These are phyloP conservation scores for Bromus sterilis DNA, from an alignment of 176 grass and related monocot genomes.

Conservation along the genomic window DNA sequence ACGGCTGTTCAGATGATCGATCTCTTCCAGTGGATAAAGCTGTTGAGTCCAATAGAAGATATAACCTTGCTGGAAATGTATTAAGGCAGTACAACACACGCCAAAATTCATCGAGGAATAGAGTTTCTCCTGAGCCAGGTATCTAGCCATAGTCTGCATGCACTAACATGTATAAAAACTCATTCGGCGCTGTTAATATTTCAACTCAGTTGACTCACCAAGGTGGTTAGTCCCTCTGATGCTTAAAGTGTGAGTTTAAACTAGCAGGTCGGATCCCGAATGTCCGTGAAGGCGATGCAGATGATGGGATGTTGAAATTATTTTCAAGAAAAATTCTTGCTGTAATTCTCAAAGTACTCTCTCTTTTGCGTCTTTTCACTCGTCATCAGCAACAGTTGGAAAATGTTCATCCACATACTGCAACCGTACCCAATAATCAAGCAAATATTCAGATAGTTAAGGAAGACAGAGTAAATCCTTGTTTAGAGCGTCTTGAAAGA, in stretches of 20 bases:
- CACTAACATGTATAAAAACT: background rate
- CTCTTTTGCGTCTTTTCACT: conserved; percentile 46
- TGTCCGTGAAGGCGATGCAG: conserved; percentile 10
- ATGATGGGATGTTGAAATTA: conserved; percentile 52
- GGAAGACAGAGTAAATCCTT: conserved; percentile 51
- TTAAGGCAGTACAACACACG: conserved; percentile 23
- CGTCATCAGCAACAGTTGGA: conserved; percentile 31
- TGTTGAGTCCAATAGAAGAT: conserved; percentile 51
- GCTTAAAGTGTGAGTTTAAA: conserved; percentile 33
- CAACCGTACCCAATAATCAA: conserved; percentile 17
- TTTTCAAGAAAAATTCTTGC: conserved; percentile 54
- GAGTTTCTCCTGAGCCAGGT: conserved; percentile 35
- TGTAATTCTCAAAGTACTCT: conserved; percentile 67
- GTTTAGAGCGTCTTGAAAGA: conserved; percentile 69
- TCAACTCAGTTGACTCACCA: conserved; percentile 10
- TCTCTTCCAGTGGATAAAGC: conserved; percentile 32
- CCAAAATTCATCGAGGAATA: conserved; percentile 4
- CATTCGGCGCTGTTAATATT: background rate
- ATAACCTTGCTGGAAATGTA: conserved; percentile 30
- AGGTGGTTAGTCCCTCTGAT: conserved; percentile 12
- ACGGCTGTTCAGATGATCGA: conserved; percentile 32
- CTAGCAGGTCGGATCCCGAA: conserved; percentile 23
- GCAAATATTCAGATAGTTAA: conserved; percentile 30
- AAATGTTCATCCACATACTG: conserved; percentile 23
- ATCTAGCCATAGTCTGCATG: conserved; percentile 24